Base-by-base conservation (phyloP, 2,329 filamentous ascomycete genomes). In the Elsinoe ampelina region DNA sequence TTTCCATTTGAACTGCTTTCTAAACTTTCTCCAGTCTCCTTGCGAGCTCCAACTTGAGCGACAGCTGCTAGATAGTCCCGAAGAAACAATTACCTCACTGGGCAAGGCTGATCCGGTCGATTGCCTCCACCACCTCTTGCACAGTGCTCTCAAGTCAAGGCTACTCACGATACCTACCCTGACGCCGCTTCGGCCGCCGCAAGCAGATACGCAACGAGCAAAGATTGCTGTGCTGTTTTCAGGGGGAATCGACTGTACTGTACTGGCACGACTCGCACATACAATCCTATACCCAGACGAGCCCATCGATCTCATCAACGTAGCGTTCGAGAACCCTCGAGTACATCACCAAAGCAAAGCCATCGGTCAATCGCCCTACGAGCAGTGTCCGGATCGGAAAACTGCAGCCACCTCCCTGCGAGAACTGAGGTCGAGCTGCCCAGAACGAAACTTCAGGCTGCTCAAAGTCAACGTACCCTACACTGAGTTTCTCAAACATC, bases 291-390 rank as follows among this genome's bases (percentile, higher is more conserved):
- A 87, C 0, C 12, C 67, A 0, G 71, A 77, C 3, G 84, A 95
- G 64, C 75, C 80, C 1, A 84, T 98, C 59, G 93, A 97, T 66
- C 77, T 98, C 7, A 79, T 98, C 61, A 98, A 98, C 63, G 92
- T 98, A 45, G 93, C 92, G 0, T 98, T 98, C 65, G 89, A 98
- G 70, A 98, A 98, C 62, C 92, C 91, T 85, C 61, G 83, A 79
- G 58, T 83, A 62, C 63, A 82, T 74, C 13, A 70, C 68, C 55
- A 55, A 19, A 17, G 12, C 64, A 65, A 70, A 63, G 56, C 57
- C n/a, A 66, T 65, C 5, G 26, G 50, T 13, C 58, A 57, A 13
- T 59, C 62, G 43, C 68, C 83, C 0, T 97, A 88, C 65, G 90
- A 95, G 70, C 77, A 81, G 20, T 98, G 93, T 62, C 93, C 93